Conservation (phyloP, 495 filamentous ascomycete species). For the Thozetella sp. region DNA sequence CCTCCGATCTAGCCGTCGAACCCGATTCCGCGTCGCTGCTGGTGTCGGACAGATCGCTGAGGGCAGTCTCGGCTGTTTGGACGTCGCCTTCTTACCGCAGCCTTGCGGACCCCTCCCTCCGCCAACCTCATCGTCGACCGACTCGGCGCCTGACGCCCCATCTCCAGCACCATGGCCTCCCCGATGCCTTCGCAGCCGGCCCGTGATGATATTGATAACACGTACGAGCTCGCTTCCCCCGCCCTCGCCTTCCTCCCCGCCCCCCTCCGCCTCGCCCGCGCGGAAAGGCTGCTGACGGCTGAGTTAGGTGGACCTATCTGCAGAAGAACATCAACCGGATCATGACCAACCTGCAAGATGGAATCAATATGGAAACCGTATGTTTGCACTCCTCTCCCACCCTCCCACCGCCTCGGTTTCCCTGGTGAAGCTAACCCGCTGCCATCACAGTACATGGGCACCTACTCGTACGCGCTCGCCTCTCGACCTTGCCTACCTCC, state of each 20-base stretch:
- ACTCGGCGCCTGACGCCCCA: background rate
- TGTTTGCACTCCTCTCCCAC: slow-evolving; percentile 25
- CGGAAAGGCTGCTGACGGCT: slow-evolving; percentile 19
- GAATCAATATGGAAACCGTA: slow-evolving; percentile 89
- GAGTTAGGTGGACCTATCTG: slow-evolving; percentile 82
- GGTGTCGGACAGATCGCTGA: background rate
- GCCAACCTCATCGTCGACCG: background rate
- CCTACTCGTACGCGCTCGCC: slow-evolving; percentile 79
- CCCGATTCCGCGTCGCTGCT: background rate
- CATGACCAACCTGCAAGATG: slow-evolving; percentile 88
- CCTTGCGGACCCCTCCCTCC: slow-evolving; percentile 1
- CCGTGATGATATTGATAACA: slow-evolving; percentile 81
- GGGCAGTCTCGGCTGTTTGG: background rate
- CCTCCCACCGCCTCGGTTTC: background rate
- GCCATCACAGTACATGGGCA: slow-evolving; percentile 77
- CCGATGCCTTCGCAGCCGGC: slow-evolving; percentile 57
- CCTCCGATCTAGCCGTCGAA: background rate
- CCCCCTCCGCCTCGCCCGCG: background rate
- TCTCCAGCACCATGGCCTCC: slow-evolving; percentile 7
- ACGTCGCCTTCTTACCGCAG: background rate
- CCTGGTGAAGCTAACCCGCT: slow-evolving; percentile 5
- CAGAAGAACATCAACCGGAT: slow-evolving; percentile 87
- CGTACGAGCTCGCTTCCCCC: slow-evolving; percentile 55
- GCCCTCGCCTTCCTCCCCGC: background rate
- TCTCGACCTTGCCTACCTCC: background rate